Conservation (phyloP, 2,329 filamentous ascomycete species). For the Diplodia seriata region DNA sequence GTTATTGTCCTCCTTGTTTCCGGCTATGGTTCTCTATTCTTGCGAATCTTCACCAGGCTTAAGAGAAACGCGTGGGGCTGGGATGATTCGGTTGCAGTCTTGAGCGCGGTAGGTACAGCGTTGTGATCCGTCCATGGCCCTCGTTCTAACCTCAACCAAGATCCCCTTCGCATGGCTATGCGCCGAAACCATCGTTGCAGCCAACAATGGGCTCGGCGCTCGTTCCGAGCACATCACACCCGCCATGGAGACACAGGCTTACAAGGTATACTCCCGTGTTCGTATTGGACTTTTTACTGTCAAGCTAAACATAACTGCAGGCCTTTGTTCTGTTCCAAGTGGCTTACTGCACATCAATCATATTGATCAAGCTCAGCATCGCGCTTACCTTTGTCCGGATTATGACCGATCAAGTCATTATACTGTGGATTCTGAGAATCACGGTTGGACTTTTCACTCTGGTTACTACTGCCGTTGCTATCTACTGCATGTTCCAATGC, state of each 20-base stretch:
- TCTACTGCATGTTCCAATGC: not conserved
- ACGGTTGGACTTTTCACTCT: not conserved
- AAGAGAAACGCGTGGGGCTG: not conserved
- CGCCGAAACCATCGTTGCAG: not conserved
- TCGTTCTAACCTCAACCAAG: not conserved
- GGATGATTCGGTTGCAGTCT: not conserved
- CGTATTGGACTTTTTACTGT: too few relatives aligned
- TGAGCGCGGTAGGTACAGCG: not conserved
- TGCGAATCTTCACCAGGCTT: not conserved
- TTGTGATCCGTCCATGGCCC: not conserved
- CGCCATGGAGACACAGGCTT: not conserved
- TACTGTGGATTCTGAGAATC: not conserved
- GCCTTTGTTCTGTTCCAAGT: not conserved
- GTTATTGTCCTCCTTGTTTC: not conserved
- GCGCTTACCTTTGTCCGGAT: not conserved
- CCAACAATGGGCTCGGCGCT: conserved; percentile 1
- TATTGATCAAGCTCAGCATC: not conserved
- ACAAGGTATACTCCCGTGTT: not conserved
- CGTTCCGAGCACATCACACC: not conserved
- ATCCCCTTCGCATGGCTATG: conserved; percentile 1
- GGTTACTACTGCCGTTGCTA: not conserved
- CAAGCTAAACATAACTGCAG: not conserved
- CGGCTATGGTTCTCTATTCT: not conserved
- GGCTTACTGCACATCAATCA: not conserved
- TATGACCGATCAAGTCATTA: not conserved